Conservation (phyloP, 2,329 filamentous ascomycete genomes). For the Rhynchosporium secalis region DNA sequence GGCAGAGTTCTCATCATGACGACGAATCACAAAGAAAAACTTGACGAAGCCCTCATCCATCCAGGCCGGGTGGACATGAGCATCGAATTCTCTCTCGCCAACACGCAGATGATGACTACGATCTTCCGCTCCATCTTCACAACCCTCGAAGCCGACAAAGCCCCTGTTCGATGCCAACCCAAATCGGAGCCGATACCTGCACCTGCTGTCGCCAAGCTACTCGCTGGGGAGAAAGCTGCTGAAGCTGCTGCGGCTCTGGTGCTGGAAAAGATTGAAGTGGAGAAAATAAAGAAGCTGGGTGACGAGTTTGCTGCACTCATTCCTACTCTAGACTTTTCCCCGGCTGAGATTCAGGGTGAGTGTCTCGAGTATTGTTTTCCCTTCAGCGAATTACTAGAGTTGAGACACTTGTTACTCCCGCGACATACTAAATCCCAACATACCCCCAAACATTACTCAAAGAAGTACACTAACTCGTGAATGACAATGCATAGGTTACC, state of each 20-base stretch:
- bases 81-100: slow-evolving; percentile 50
- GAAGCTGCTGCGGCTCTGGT: slow-evolving; percentile 6
- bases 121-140: slow-evolving; percentile 41
- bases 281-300: slow-evolving; percentile 45
- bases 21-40: slow-evolving; percentile 62
- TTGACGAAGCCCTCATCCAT: slow-evolving; percentile 61
- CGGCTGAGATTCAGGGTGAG: slow-evolving; percentile 58
- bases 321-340: slow-evolving; percentile 53
- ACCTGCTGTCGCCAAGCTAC: background rate
- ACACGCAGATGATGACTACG: slow-evolving; percentile 33
- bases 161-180: background rate
- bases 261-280: slow-evolving; percentile 14
- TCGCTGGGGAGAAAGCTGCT: slow-evolving; percentile 15
- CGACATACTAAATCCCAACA: too few relatives aligned
- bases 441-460: too few relatives aligned
- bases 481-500: slow-evolving; percentile 47
- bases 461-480: too few relatives aligned
- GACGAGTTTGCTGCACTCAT: slow-evolving; percentile 53
- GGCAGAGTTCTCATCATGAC: slow-evolving; percentile 71
- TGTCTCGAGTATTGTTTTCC: too few relatives aligned
- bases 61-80: slow-evolving; percentile 63
- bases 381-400: too few relatives aligned
- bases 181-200: background rate
- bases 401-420: too few relatives aligned
- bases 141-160: slow-evolving; percentile 40